These are phyloP conservation scores for Globisporangium ultimum DNA, from an alignment of 352 stramenopile species.

Conservation along the genomic window DNA sequence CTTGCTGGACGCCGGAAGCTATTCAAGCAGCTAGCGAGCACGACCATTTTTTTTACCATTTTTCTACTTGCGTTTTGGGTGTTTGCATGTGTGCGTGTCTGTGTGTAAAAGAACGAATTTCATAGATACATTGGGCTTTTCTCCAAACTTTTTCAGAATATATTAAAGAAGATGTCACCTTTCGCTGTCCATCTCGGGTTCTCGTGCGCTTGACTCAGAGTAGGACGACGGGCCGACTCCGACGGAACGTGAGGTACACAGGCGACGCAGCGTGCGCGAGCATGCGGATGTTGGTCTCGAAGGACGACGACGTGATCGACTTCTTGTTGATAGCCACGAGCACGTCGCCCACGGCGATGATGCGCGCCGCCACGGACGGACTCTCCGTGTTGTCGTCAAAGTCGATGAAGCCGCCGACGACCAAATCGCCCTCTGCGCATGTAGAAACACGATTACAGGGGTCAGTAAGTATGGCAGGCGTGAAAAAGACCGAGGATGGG, in stretches of 20 bases:
- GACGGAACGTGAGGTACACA: slow-evolving; percentile 82
- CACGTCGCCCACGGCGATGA: slow-evolving; percentile 75
- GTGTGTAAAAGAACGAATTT: background rate
- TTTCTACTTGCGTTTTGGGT: slow-evolving; percentile 1
- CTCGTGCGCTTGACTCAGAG: slow-evolving; percentile 27
- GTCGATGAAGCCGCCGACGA: slow-evolving; percentile 80
- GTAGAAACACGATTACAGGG: slow-evolving; percentile 8
- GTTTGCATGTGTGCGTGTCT: background rate
- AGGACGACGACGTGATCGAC: slow-evolving; percentile 79
- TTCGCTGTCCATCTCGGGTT: background rate
- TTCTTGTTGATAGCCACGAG: slow-evolving; percentile 88
- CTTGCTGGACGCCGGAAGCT: slow-evolving; percentile 49
- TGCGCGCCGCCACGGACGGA: slow-evolving; percentile 66
- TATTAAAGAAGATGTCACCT: background rate
- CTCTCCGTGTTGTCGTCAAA: slow-evolving; percentile 81
- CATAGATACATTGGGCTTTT: too few relatives aligned
- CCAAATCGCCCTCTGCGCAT: slow-evolving; percentile 61
- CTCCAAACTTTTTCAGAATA: slow-evolving; percentile 2
- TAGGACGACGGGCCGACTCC: slow-evolving; percentile 53
- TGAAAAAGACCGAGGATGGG: background rate
- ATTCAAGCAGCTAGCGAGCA: slow-evolving; percentile 8
- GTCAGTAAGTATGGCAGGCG: background rate
- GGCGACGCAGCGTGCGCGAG: slow-evolving; percentile 71
- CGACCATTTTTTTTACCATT: background rate
- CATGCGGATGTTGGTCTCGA: slow-evolving; percentile 86